Evolutionary conservation across 164 flowering plant species (phyloP).

Genomic region (Stephania japonica): DNA sequence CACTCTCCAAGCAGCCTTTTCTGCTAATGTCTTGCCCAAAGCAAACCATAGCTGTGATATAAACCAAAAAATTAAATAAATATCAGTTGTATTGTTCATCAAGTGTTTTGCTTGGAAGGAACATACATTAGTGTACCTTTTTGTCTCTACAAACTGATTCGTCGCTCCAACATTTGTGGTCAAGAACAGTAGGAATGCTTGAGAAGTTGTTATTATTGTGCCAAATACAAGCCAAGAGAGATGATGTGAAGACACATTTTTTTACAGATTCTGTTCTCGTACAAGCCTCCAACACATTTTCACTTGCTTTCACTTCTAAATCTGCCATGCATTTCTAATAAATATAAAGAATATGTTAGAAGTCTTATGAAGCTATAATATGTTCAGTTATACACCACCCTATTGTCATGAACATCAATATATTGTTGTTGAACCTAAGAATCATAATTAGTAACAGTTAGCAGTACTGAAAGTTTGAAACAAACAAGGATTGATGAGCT

Average conservation of each 20-base stretch:
- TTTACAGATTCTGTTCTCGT: constrained; percentile 49
- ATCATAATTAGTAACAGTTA: too few relatives aligned
- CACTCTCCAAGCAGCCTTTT: constrained; percentile 65
- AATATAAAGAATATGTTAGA: background rate
- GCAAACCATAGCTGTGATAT: constrained; percentile 67
- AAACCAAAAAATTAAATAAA: too few relatives aligned
- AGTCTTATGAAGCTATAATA: background rate
- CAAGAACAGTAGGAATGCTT: constrained; percentile 25
- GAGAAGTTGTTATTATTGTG: constrained; percentile 14
- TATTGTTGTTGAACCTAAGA: too few relatives aligned
- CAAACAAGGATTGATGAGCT: too few relatives aligned
- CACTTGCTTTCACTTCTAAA: constrained; percentile 47
- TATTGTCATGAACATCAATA: too few relatives aligned
- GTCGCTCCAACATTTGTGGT: constrained; percentile 67
- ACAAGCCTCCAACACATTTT: constrained; percentile 67
- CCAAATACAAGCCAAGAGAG: constrained; percentile 75
- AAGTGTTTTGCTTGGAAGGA: too few relatives aligned
- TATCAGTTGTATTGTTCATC: too few relatives aligned
- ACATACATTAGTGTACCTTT: constrained; percentile 39
- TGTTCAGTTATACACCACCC: too few relatives aligned
- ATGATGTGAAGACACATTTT: constrained; percentile 67
- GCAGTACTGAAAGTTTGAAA: too few relatives aligned
- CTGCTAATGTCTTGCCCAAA: constrained; percentile 66
- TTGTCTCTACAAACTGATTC: constrained; percentile 57
- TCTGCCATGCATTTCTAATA: constrained; percentile 64